These are phyloP conservation scores for Bryum argenteum DNA, from an alignment of 225 moss, liverwort and hornwort genomes.

Conservation along the genomic window DNA sequence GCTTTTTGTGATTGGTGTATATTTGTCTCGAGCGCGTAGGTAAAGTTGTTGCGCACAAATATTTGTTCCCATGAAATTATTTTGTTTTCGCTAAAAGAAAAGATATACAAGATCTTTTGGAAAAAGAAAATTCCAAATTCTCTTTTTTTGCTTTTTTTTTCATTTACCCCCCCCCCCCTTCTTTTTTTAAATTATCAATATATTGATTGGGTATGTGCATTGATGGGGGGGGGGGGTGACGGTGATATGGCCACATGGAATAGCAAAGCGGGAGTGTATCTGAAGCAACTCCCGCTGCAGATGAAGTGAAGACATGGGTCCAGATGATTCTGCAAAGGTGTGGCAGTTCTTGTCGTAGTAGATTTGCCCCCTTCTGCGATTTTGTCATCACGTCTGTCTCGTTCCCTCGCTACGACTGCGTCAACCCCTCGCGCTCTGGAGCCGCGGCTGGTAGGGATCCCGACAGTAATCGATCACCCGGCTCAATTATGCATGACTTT, in stretches of 20 bases:
- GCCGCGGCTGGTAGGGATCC: not conserved
- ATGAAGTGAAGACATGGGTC: conserved; percentile 25
- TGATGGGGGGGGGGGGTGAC: not conserved
- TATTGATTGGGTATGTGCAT: not conserved
- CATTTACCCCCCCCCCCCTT: no score
- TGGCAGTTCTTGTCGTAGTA: conserved; percentile 27
- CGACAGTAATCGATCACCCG: conserved; percentile 17
- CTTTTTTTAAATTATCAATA: not conserved
- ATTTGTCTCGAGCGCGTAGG: no score
- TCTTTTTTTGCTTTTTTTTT: no score
- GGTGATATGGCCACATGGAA: not conserved
- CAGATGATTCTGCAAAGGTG: conserved; percentile 21
- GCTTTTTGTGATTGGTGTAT: not conserved
- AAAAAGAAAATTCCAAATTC: no score
- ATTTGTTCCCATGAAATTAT: not conserved
- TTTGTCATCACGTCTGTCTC: conserved; percentile 35
- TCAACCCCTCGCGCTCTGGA: conserved; percentile 13
- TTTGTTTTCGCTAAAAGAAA: not conserved
- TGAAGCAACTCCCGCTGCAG: conserved; percentile 33
- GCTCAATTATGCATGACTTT: not conserved
- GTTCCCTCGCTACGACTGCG: not conserved
- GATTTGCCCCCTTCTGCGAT: conserved; percentile 36
- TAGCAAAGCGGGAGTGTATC: conserved; percentile 25
- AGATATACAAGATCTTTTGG: no score
- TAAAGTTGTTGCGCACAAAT: not conserved